These are phyloP conservation scores for Hyaloscypha hepaticicola DNA, from an alignment of 495 filamentous ascomycete genomes.

Conservation along the genomic window DNA sequence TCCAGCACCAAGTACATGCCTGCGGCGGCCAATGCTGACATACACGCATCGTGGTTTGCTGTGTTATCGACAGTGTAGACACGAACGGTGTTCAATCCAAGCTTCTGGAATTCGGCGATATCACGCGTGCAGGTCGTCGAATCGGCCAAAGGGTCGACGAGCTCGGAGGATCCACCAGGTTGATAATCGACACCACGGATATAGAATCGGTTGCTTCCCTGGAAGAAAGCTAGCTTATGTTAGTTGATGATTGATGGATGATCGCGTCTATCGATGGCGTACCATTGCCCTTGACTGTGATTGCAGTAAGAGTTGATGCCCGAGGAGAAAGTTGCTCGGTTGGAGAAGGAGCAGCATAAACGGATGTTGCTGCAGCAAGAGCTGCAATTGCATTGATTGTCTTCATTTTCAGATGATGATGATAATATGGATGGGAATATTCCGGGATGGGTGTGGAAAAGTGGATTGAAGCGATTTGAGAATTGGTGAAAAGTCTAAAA, in stretches of 20 bases:
- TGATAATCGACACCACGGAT: constrained; percentile 95
- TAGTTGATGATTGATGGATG: constrained; percentile 23
- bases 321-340: constrained; percentile 42
- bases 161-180: constrained; percentile 80
- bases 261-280: constrained; percentile 32
- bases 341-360: constrained; percentile 53
- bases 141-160: constrained; percentile 78
- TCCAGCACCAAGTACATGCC: constrained; percentile 93
- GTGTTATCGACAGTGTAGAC: constrained; percentile 94
- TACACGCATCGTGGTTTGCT: constrained; percentile 77
- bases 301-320: constrained; percentile 39
- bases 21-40: constrained; percentile 75
- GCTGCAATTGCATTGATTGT: constrained; percentile 47
- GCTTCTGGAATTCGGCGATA: constrained; percentile 75
- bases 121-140: constrained; percentile 72
- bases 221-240: constrained; percentile 66
- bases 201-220: constrained; percentile 82
- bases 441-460: constrained; percentile 18
- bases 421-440: constrained; percentile 25
- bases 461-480: constrained; percentile 14
- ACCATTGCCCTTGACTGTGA: constrained; percentile 58
- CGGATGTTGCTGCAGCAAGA: constrained; percentile 52
- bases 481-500: constrained; percentile 31
- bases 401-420: constrained; percentile 56
- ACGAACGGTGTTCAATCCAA: constrained; percentile 89